phyloP scores from a whole-genome alignment of 768 basidiomycete species.

The Russula griseocarnosa region DNA sequence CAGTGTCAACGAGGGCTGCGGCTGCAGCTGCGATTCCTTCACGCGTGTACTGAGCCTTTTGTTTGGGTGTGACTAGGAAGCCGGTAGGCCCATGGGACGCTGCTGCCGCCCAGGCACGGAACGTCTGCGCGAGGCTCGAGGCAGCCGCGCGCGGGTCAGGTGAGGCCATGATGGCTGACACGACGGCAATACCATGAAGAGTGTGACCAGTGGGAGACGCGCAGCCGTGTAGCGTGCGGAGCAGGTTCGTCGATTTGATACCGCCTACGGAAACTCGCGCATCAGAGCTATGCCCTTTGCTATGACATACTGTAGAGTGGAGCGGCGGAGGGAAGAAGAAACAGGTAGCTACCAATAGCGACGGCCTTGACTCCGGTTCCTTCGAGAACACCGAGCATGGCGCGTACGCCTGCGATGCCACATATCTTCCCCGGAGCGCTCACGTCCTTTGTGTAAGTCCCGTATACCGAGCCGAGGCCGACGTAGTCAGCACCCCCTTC shows the following conservation, averaged over 20 bases:
- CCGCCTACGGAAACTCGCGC: constrained; percentile 55
- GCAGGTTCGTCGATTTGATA: constrained; percentile 73
- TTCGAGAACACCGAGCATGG: constrained; percentile 59
- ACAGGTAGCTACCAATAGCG: constrained; percentile 62
- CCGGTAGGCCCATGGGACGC: constrained; percentile 21
- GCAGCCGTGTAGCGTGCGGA: constrained; percentile 70
- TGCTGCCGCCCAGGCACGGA: constrained; percentile 42
- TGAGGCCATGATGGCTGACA: constrained; percentile 81
- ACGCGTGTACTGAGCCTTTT: constrained; percentile 30
- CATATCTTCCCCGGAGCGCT: constrained; percentile 48
- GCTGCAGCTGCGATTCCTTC: constrained; percentile 44
- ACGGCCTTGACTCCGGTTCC: constrained; percentile 67
- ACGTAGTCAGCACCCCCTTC: constrained; percentile 74
- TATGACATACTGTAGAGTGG: background rate
- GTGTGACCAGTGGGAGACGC: constrained; percentile 53
- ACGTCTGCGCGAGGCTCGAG: constrained; percentile 40
- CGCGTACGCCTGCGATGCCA: constrained; percentile 70
- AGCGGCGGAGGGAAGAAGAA: background rate
- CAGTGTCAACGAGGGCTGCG: constrained; percentile 45
- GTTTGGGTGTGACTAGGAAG: constrained; percentile 27
- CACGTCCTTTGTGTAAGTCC: constrained; percentile 74
- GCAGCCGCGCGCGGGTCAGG: constrained; percentile 51
- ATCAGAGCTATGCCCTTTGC: background rate
- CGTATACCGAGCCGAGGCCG: constrained; percentile 83
- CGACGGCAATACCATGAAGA: constrained; percentile 82